These are phyloP conservation scores for Ceratocystis eucalypticola DNA, from an alignment of 2,329 filamentous ascomycete genomes.

Conservation along the genomic window DNA sequence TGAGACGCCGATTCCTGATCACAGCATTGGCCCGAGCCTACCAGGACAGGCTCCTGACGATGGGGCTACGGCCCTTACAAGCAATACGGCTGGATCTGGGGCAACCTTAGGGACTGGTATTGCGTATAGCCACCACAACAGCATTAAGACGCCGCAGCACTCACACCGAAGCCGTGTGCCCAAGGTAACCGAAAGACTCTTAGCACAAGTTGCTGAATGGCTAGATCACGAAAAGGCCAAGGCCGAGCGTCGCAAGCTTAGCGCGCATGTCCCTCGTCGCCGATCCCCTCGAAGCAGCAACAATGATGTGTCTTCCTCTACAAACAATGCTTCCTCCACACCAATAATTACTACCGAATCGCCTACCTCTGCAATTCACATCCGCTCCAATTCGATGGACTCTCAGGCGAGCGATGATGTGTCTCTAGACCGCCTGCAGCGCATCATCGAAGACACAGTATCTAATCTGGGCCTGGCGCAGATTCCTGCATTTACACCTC, in stretches of 20 bases:
- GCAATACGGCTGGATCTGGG: neutral
- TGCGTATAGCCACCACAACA: slow-evolving; percentile 12
- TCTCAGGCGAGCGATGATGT: slow-evolving; percentile 52
- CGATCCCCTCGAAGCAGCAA: slow-evolving; percentile 25
- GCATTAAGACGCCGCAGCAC: slow-evolving; percentile 19
- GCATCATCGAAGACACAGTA: slow-evolving; percentile 60
- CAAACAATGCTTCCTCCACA: neutral
- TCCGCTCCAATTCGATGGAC: slow-evolving; percentile 41
- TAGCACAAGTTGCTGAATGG: slow-evolving; percentile 72
- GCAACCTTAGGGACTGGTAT: neutral
- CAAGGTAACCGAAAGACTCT: slow-evolving; percentile 38
- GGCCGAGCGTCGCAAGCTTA: slow-evolving; percentile 38
- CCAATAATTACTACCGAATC: neutral
- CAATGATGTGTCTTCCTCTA: slow-evolving; percentile 17
- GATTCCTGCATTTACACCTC: slow-evolving; percentile 33
- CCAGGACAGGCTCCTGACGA: slow-evolving; percentile 23
- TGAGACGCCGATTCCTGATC: slow-evolving; percentile 13
- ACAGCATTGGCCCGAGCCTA: neutral
- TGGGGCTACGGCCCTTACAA: slow-evolving; percentile 3
- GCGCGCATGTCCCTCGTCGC: slow-evolving; percentile 28
- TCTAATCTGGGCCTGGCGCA: slow-evolving; percentile 37
- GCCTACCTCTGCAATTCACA: slow-evolving; percentile 17
- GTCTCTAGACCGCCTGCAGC: slow-evolving; percentile 68
- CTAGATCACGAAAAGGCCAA: slow-evolving; percentile 62
- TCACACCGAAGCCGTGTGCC: slow-evolving; percentile 14